Percentiles rank a stretch among this genome's conserved stretches.
These are phyloP conservation scores for Tricholoma saponaceum DNA, from an alignment of 768 basidiomycete species.

Conservation along the genomic window DNA sequence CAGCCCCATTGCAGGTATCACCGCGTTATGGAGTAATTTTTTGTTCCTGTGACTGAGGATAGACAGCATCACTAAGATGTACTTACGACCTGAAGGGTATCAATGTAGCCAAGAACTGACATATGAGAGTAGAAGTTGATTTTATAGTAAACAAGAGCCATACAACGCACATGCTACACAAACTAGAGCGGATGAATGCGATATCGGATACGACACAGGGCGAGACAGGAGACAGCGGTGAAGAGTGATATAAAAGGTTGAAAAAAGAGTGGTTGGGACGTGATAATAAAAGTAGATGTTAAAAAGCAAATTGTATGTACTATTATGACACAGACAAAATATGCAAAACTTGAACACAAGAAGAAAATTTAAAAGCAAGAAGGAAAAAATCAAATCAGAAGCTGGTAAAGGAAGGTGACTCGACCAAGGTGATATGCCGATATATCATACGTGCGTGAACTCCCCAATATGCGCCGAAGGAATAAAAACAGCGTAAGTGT, in stretches of 20 bases:
- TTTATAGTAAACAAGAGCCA: conserved; percentile 29
- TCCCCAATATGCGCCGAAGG: conserved; percentile 7
- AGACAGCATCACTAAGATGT: no score
- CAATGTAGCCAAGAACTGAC: no score
- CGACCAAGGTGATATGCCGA: neutral
- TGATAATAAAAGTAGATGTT: neutral
- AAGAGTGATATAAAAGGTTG: conserved; percentile 3
- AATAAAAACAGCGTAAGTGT: conserved; percentile 4
- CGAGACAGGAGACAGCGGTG: conserved; percentile 5
- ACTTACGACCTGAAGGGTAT: no score
- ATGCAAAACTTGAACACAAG: conserved; percentile 4
- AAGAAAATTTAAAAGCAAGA: conserved; percentile 14
- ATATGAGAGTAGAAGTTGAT: conserved; percentile 39
- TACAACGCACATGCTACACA: conserved; percentile 28
- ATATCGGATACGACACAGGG: conserved; percentile 20
- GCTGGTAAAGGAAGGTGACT: neutral
- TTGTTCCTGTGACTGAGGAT: no score
- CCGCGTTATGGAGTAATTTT: neutral
- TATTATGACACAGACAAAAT: neutral
- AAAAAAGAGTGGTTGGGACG: conserved; percentile 4
- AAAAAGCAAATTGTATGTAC: conserved; percentile 1
- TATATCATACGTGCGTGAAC: conserved; percentile 1
- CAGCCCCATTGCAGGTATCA: conserved; percentile 33
- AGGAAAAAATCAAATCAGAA: conserved; percentile 10
- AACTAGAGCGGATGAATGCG: conserved; percentile 24